Percentiles rank a stretch among this genome's conserved stretches.
phyloP scores from a whole-genome alignment of 371 early-diverging fungal species.

The Rhizopus stolonifer region DNA sequence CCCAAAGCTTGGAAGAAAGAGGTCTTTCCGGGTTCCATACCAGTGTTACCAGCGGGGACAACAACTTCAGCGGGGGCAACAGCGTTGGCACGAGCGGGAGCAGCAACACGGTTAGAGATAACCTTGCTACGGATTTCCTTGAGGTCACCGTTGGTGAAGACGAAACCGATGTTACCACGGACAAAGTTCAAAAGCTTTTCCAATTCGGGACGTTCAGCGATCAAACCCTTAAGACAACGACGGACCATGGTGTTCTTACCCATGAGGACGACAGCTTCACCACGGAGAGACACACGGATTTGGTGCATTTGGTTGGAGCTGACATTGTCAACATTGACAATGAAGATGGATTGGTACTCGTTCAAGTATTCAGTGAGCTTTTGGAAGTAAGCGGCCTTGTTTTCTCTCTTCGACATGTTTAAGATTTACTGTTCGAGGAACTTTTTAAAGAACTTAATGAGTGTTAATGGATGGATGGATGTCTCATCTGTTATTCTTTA shows the following conservation, averaged over 20 bases:
- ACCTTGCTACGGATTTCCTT: constrained; percentile 94
- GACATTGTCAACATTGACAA: constrained; percentile 99
- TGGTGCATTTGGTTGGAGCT: constrained; percentile 99
- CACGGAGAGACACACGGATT: constrained; percentile 94
- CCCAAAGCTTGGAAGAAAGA: constrained; percentile 99
- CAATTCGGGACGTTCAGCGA: constrained; percentile 82
- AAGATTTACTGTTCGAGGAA: constrained; percentile 52
- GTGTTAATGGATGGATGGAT: constrained; percentile 21
- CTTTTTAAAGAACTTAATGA: constrained; percentile 41
- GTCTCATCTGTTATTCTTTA: constrained; percentile 4
- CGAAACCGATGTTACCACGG: constrained; percentile 98
- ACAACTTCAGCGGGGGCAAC: constrained; percentile 96
- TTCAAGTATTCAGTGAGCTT: constrained; percentile 73
- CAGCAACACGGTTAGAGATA: constrained; percentile 91
- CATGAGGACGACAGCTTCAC: constrained; percentile 94
- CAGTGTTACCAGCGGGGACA: constrained; percentile 98
- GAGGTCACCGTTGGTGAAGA: constrained; percentile 98
- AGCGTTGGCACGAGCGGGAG: constrained; percentile 99
- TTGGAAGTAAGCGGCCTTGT: constrained; percentile 52
- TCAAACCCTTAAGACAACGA: constrained; percentile 86
- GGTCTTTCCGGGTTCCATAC: constrained; percentile 99
- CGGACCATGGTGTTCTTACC: constrained; percentile 99
- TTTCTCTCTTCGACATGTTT: constrained; percentile 59
- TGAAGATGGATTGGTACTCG: constrained; percentile 88
- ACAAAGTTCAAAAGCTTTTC: constrained; percentile 86